A percentile compares a stretch with the other conserved stretches of the same genome.
phyloP scores from a whole-genome alignment of 257 asterid genomes.

The Plantago major region DNA sequence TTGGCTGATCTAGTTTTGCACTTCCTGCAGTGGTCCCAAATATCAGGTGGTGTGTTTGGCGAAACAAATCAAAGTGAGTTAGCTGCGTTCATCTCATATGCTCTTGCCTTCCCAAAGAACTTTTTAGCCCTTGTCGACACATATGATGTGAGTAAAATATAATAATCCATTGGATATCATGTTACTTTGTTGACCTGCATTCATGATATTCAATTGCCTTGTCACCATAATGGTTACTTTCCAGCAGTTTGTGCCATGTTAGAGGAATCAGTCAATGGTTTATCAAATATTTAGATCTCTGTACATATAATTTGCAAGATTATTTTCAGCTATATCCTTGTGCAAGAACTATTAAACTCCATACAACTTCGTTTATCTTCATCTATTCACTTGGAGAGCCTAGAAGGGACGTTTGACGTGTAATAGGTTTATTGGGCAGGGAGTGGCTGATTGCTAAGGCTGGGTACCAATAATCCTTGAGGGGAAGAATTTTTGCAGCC shows the following conservation, averaged over 20 bases:
- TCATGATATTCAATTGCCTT: conserved; percentile 2
- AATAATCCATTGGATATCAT: conserved; percentile 7
- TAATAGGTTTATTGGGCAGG: background rate
- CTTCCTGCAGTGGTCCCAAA: conserved; percentile 24
- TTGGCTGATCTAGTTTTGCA: conserved; percentile 6
- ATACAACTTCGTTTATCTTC: too few species aligned
- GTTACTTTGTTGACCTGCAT: background rate
- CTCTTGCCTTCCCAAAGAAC: conserved; percentile 55
- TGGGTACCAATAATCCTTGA: background rate
- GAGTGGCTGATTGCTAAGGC: conserved; percentile 7
- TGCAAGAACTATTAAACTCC: too few species aligned
- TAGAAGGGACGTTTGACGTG: background rate
- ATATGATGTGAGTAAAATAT: conserved; percentile 66
- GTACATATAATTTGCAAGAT: background rate
- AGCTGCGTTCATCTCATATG: conserved; percentile 59
- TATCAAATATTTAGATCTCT: background rate
- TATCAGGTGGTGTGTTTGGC: conserved; percentile 44
- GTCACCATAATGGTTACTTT: background rate
- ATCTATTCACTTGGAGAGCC: background rate
- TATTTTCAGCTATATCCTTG: background rate
- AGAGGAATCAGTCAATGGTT: background rate
- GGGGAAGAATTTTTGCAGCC: background rate
- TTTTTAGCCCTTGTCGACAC: conserved; percentile 71
- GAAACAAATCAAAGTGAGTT: conserved; percentile 66
- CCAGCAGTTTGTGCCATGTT: conserved; percentile 11